Conservation (phyloP, 495 filamentous ascomycete genomes). For the Lasiosphaeria hispida region DNA sequence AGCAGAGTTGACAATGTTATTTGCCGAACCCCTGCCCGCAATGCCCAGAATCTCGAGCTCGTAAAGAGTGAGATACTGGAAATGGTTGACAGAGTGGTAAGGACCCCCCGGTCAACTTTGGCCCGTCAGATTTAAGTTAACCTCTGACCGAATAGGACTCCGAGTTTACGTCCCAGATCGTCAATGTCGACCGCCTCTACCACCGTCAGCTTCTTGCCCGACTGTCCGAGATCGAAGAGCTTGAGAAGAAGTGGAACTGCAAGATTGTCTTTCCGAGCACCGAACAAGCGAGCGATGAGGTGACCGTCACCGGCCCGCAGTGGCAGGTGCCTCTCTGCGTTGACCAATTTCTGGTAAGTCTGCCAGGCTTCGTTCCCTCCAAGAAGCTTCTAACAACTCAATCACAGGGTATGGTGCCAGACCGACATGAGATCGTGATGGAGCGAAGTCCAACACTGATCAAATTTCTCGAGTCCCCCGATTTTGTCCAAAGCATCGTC, state of each 20-base stretch:
- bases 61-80: slow-evolving; percentile 99
- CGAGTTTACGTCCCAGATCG: slow-evolving; percentile 89
- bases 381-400: slow-evolving; percentile 27
- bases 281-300: slow-evolving; percentile 92
- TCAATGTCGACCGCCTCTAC: slow-evolving; percentile 90
- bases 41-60: slow-evolving; percentile 91
- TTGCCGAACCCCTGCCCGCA: slow-evolving; percentile 93
- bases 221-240: slow-evolving; percentile 82
- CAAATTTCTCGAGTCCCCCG: slow-evolving; percentile 71
- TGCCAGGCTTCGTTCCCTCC: background rate
- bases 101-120: slow-evolving; percentile 16
- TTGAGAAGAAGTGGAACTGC: slow-evolving; percentile 98
- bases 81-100: slow-evolving; percentile 93
- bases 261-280: slow-evolving; percentile 97
- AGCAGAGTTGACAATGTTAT: slow-evolving; percentile 99
- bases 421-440: slow-evolving; percentile 86
- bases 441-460: slow-evolving; percentile 69
- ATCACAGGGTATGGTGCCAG: slow-evolving; percentile 84
- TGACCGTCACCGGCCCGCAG: slow-evolving; percentile 91
- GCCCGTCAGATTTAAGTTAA: background rate
- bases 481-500: slow-evolving; percentile 74
- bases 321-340: slow-evolving; percentile 96
- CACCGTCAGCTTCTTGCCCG: slow-evolving; percentile 89
- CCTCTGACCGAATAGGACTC: slow-evolving; percentile 60
- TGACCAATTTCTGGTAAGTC: slow-evolving; percentile 80